Evolutionary conservation across 768 basidiomycete genomes (phyloP).

Genomic region (Suillus lakei): DNA sequence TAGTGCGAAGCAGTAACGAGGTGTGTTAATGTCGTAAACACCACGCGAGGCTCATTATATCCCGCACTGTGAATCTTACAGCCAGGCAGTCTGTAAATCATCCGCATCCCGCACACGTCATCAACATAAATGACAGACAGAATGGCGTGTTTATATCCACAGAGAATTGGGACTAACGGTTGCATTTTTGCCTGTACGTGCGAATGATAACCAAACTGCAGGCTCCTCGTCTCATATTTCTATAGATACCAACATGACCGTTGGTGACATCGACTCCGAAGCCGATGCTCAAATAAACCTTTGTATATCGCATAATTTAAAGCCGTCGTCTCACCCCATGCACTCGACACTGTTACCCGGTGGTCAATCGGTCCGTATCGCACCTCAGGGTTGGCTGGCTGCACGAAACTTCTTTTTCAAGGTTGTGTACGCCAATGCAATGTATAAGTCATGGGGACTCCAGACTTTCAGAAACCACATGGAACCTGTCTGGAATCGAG

Average conservation of each 20-base stretch:
- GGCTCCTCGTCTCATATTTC: background rate
- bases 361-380: background rate
- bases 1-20: background rate
- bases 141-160: background rate
- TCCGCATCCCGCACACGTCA: background rate
- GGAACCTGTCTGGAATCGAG: too few relatives aligned
- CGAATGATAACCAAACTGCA: background rate
- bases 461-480: background rate
- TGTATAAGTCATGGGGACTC: background rate
- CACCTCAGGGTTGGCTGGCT: background rate
- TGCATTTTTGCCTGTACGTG: background rate
- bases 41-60: background rate
- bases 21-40: background rate
- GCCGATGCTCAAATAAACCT: background rate
- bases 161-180: background rate
- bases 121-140: background rate
- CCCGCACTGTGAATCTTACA: background rate
- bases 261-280: background rate
- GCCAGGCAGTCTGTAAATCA: background rate
- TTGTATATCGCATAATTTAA: too few relatives aligned
- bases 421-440: background rate
- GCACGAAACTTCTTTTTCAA: background rate
- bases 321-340: background rate
- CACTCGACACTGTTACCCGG: background rate
- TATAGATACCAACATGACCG: background rate